Evolutionary conservation across 139 green algal species (phyloP), one percentile per base, ranked within the genome.

Genomic region (Tetratostichococcus sp.): DNA sequence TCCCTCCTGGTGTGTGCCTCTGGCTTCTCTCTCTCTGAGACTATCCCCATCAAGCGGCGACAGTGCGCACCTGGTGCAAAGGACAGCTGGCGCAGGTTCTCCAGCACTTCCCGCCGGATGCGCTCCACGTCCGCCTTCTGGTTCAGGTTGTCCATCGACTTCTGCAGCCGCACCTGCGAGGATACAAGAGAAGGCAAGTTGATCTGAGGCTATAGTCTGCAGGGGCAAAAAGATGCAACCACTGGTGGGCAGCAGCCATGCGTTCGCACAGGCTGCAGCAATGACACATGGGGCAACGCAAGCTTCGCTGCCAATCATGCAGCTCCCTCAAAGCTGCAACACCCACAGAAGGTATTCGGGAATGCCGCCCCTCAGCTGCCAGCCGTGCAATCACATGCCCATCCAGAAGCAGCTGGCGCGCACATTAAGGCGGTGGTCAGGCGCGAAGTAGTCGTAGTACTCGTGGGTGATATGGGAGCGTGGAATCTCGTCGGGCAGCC

Each of bases 371-470:
- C 11, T 50, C 8, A 21, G 39, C 8, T 50, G 39, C 39, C 11
- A 11, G 6, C 11, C 8, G 39, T 11, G 39, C 39, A 6, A 11
- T 50, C 39, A 50, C 8, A 11, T 50, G 6, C 39, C 39, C 6
- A 11, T 50, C 11, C 39, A 50, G 39, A 11, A 50, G 39, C 39
- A 50, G 11, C 17, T n/a, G 19, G 19, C 50, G 50, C 50, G 78
- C 30, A 86, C 72, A 33, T 76, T 80, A 3, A 88, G 66, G 2
- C 43, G 67, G 75, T 79, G 81, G 32, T 89, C 84, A 23, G 85
- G 85, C 8, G 35, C 69, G 73, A 89, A 95, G 79, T 94, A 95
- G 32, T 91, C 83, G 30, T 86, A 85, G 79, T 92, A 93, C 23
- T 82, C 80, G 59, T 89, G 85, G 39, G 65, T 62, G 50, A 62